Percentiles rank a stretch among this genome's conserved stretches.
Evolutionary conservation across 139 green algal genomes (phyloP).

Genomic region (Pleodorina starrii): DNA sequence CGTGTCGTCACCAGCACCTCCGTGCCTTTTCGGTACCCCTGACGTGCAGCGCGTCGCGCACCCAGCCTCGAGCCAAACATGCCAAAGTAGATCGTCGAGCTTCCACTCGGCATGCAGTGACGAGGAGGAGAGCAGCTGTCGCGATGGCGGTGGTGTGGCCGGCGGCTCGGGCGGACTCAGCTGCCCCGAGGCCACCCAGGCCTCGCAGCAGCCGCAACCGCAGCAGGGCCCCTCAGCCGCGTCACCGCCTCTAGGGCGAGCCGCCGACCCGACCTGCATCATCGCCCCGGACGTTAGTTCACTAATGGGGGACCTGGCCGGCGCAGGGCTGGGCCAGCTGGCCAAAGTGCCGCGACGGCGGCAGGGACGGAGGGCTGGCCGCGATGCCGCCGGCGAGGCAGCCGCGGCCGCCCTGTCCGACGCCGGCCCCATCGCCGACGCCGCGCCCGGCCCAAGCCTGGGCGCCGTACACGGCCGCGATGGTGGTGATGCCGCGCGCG

Average conservation of each 20-base stretch:
- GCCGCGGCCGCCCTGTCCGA: background rate
- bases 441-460: too few relatives aligned
- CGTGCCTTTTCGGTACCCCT: background rate
- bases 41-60: background rate
- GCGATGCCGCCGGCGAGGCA: background rate
- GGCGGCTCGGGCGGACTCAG: too few relatives aligned
- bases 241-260: background rate
- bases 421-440: too few relatives aligned
- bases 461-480: background rate
- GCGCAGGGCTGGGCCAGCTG: background rate
- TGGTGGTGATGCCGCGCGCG: background rate
- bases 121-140: too few relatives aligned
- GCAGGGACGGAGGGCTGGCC: background rate
- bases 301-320: too few relatives aligned
- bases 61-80: too few relatives aligned
- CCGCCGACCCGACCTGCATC: background rate
- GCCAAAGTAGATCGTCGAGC: background rate
- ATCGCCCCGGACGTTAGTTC: too few relatives aligned
- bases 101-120: too few relatives aligned
- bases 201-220: background rate
- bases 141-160: too few relatives aligned
- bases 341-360: conserved; percentile 3
- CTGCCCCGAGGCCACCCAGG: too few relatives aligned
- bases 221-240: background rate
- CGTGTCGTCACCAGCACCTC: background rate